A percentile compares a stretch with the other conserved stretches of the same genome.
Conservation (phyloP, 78 protist genomes). For the Dictyostelium firmibasis region DNA sequence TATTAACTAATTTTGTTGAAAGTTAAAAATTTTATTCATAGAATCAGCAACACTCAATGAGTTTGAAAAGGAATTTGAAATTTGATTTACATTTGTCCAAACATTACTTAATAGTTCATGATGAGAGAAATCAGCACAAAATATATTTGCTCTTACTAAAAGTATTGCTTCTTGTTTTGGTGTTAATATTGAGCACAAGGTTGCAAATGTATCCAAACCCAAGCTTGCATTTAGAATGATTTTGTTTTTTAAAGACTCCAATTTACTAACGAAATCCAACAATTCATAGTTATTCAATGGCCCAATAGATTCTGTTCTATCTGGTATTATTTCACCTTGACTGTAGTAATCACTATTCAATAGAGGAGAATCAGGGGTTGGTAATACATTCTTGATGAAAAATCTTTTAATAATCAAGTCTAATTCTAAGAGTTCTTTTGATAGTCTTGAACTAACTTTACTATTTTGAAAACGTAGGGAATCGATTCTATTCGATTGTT, state of each 20-base stretch:
- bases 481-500: neutral
- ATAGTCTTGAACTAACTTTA: neutral
- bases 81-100: neutral
- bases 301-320: neutral
- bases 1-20: neutral
- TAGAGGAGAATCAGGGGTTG: neutral
- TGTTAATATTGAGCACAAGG: neutral
- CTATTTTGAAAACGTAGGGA: neutral
- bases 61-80: neutral
- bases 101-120: neutral
- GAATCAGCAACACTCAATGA: neutral
- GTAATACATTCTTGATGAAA: neutral
- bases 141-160: neutral
- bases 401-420: neutral
- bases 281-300: conserved; percentile 19
- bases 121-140: neutral
- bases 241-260: conserved; percentile 33
- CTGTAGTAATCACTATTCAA: neutral
- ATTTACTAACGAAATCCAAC: conserved; percentile 39
- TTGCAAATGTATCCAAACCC: neutral
- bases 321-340: neutral
- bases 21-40: neutral
- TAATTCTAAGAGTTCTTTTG: neutral
- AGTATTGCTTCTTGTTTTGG: neutral
- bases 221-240: neutral